These are phyloP conservation scores for Sabuloglossum arenarium DNA, from an alignment of 495 filamentous ascomycete genomes.

Conservation along the genomic window DNA sequence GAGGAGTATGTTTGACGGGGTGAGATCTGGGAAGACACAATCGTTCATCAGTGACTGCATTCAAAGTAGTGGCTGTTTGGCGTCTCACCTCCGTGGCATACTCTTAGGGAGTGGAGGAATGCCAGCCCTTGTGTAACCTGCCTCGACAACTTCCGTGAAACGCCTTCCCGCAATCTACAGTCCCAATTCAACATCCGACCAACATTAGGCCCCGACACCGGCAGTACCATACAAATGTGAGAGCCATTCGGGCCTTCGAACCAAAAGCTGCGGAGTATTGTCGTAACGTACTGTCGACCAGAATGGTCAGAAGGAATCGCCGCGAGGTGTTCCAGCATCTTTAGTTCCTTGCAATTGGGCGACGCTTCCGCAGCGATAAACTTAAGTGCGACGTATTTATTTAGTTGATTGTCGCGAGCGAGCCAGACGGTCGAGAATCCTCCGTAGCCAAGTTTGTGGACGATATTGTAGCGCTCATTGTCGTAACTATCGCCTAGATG, in stretches of 20 bases:
- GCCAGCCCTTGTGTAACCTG: neutral
- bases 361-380: conserved; percentile 14
- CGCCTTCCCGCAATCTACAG: neutral
- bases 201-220: conserved; percentile 21
- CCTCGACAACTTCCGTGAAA: neutral
- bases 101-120: neutral
- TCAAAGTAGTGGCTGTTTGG: too few species aligned
- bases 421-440: conserved; percentile 10
- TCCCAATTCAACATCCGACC: conserved; percentile 10
- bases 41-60: too few species aligned
- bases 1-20: too few species aligned
- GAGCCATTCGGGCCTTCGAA: conserved; percentile 22
- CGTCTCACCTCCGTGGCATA: neutral
- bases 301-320: conserved; percentile 1
- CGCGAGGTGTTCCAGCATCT: conserved; percentile 2
- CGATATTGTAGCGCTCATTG: conserved; percentile 4
- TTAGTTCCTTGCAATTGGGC: conserved; percentile 6
- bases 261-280: conserved; percentile 20
- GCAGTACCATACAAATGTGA: conserved; percentile 25
- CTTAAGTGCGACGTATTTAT: conserved; percentile 21
- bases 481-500: conserved; percentile 7
- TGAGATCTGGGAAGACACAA: too few species aligned
- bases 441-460: conserved; percentile 9
- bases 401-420: conserved; percentile 4
- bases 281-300: conserved; percentile 12